phyloP scores from a whole-genome alignment of 2,329 filamentous ascomycete species.

The Cyanodermella asteris region DNA sequence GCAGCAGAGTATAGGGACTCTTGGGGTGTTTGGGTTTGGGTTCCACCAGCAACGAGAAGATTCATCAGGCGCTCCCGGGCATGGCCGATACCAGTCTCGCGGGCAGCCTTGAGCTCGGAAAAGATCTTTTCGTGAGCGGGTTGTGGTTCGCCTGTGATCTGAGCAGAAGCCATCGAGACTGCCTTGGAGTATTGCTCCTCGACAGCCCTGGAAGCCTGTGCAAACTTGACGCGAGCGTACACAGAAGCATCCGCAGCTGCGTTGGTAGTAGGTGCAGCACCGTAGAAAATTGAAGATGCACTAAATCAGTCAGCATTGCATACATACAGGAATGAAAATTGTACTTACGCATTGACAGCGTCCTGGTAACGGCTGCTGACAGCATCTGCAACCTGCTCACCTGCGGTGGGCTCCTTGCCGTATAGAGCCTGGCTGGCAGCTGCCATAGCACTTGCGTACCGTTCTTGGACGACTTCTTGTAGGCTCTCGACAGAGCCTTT shows the following conservation, averaged over 20 bases:
- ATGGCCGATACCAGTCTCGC: constrained; percentile 40
- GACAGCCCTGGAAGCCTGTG: constrained; percentile 39
- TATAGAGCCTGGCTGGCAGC: constrained; percentile 36
- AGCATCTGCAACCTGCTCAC: constrained; percentile 25
- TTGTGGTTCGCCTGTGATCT: constrained; percentile 46
- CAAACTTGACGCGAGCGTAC: too few relatives aligned
- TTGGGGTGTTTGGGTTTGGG: constrained; percentile 16
- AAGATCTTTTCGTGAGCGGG: constrained; percentile 48
- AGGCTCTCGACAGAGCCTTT: constrained; percentile 27
- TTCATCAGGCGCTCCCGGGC: constrained; percentile 37
- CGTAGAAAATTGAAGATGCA: constrained; percentile 34
- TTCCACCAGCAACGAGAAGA: constrained; percentile 32
- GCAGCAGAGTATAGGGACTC: constrained; percentile 7
- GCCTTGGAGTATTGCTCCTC: constrained; percentile 47
- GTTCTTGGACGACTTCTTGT: constrained; percentile 31
- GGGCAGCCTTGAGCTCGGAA: constrained; percentile 44
- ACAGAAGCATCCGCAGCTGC: constrained; percentile 20
- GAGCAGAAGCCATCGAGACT: constrained; percentile 41
- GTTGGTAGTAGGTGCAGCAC: constrained; percentile 22
- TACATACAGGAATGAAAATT: constrained; percentile 2
- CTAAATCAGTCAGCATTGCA: constrained; percentile 10
- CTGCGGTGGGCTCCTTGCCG: constrained; percentile 22
- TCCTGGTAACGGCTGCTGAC: constrained; percentile 32
- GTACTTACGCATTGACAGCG: constrained; percentile 33
- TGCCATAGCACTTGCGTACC: constrained; percentile 33